Percentiles rank a stretch among this genome's conserved stretches.
Evolutionary conservation across 2,329 filamentous ascomycete genomes (phyloP).

Genomic region (Sporothrix mexicana): DNA sequence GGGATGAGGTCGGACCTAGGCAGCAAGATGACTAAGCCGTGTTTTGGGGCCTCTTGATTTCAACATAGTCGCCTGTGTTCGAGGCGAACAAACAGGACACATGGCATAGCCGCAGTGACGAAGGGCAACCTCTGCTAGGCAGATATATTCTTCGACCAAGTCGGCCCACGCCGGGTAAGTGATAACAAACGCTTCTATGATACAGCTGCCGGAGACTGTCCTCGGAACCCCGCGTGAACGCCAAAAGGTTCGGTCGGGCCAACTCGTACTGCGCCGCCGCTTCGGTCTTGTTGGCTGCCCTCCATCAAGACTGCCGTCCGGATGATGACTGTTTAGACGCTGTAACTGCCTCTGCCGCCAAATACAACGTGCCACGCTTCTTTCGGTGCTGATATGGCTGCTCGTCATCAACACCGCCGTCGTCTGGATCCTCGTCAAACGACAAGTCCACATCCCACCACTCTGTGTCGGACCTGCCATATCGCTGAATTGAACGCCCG

Average conservation of each 20-base stretch:
- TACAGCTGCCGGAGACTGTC: slow-evolving; percentile 1
- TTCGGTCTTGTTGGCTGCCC: too few species aligned
- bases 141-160: not conserved
- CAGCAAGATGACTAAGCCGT: not conserved
- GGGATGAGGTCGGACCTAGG: slow-evolving; percentile 18
- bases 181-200: not conserved
- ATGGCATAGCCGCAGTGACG: not conserved
- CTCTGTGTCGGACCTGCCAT: not conserved
- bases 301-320: too few species aligned
- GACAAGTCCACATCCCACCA: not conserved
- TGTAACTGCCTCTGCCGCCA: too few species aligned
- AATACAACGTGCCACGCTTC: not conserved
- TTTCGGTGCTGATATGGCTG: not conserved
- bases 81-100: not conserved
- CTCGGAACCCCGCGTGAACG: not conserved
- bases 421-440: slow-evolving; percentile 1
- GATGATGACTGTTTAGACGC: too few species aligned
- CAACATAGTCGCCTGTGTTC: not conserved
- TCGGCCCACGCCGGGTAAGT: not conserved
- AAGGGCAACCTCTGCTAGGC: not conserved
- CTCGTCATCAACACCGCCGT: not conserved
- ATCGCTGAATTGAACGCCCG: slow-evolving; percentile 1
- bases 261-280: not conserved
- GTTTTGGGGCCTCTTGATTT: not conserved
- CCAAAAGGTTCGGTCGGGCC: not conserved